These are phyloP conservation scores for Ophiostoma triangulosporum DNA, from an alignment of 2,329 filamentous ascomycete genomes.

Conservation along the genomic window DNA sequence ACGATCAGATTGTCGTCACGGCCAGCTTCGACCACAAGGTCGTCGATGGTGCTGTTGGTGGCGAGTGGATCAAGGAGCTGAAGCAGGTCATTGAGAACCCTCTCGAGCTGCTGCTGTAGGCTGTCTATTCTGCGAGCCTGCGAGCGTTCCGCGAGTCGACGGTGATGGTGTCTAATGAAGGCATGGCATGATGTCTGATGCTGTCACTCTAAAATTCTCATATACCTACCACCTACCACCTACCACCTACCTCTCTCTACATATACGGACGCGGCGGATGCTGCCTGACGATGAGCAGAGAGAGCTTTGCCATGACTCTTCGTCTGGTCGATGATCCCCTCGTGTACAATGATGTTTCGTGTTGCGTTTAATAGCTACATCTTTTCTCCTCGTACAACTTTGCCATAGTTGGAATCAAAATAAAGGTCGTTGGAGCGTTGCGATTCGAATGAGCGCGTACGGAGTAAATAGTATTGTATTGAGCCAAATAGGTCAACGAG, in stretches of 20 bases:
- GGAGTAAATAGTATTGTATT: no score
- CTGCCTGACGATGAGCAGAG: not conserved
- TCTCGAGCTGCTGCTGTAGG: constrained; percentile 82
- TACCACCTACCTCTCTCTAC: not conserved
- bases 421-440: not conserved
- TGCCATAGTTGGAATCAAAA: constrained; percentile 6
- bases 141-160: not conserved
- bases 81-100: constrained; percentile 98
- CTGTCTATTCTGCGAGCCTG: no score
- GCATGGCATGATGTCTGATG: not conserved
- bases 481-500: no score
- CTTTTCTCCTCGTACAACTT: not conserved
- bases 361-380: constrained; percentile 11
- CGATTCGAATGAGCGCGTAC: no score
- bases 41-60: constrained; percentile 88
- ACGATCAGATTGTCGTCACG: constrained; percentile 92
- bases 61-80: constrained; percentile 90
- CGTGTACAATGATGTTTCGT: constrained; percentile 10
- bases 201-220: not conserved
- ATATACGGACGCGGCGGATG: constrained; percentile 6
- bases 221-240: not conserved
- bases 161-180: constrained; percentile 8
- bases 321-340: constrained; percentile 1
- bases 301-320: not conserved
- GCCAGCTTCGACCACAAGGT: constrained; percentile 99